Evolutionary conservation across 1,139 yeast genomes (phyloP), one percentile per base, ranked within the genome.

Genomic region (Kodamaea suecica): DNA sequence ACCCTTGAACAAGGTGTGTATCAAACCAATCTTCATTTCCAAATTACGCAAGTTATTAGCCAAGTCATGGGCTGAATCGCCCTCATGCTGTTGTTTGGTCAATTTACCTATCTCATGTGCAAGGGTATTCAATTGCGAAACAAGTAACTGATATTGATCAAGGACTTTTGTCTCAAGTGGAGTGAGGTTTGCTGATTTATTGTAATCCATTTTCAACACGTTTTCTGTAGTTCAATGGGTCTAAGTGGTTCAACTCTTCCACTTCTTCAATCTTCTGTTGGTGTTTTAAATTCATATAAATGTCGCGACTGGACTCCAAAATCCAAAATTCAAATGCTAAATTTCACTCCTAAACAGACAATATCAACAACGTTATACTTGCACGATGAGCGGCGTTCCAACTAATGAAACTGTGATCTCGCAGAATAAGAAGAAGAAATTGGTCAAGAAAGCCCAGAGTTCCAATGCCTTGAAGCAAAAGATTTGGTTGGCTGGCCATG

Each of bases 401-500:
- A 51, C 63, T 29, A 55, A 55, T 31, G 49, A 45, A 6, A 55
- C 61, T 4, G 61, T 57, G 27, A 45, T 49, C 16, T 43, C 53
- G 1, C 47, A 50, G 14, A 50, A 50, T 27, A 59, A 55, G 36
- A 65, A 57, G 44, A 57, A 55, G 47, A 64, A 59, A 41, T 53
- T 70, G 35, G 63, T 66, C 7, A 66, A 68, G 55, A 73, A 70
- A 43, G 54, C 54, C 4, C 48, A 52, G 4, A 57, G 52, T n/a
- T 52, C 69, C 13, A 60, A 61, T 37, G 71, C 74, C 8, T 42
- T 72, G 35, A 66, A 76, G 49, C 71, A 72, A 49, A 53, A 66
- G 37, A 42, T 69, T 9, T 84, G 94, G 94, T 47, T 78, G 3
- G 70, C 60, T 1, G 92, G 92, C 6, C 92, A 84, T 57, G 41